phyloP scores from a whole-genome alignment of 2,329 filamentous ascomycete species.

The Fusarium zealandicum region DNA sequence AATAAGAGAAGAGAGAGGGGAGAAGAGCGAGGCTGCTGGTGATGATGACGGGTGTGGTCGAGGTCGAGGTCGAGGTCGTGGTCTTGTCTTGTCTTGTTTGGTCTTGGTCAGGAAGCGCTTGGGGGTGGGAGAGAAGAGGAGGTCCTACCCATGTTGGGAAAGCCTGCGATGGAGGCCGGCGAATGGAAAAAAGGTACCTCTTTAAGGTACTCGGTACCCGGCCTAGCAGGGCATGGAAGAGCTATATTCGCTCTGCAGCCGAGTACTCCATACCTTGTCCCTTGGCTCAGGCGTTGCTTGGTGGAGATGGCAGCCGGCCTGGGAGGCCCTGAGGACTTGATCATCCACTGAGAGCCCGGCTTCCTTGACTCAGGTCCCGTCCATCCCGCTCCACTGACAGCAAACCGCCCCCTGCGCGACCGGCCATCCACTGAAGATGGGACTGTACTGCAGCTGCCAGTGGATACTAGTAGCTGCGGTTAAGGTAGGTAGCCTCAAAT shows the following conservation, averaged over 20 bases:
- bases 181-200: constrained; percentile 12
- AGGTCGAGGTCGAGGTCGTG: constrained; percentile 19
- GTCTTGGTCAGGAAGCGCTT: constrained; percentile 28
- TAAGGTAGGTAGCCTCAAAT: not conserved
- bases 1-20: constrained; percentile 8
- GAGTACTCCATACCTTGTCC: constrained; percentile 28
- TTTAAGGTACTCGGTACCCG: constrained; percentile 21
- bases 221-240: not conserved
- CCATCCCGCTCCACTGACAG: constrained; percentile 36
- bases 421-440: constrained; percentile 24
- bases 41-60: constrained; percentile 34
- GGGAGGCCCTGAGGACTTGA: constrained; percentile 26
- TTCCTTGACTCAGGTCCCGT: too few relatives aligned
- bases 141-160: constrained; percentile 33
- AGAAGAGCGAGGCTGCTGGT: constrained; percentile 25
- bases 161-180: constrained; percentile 20
- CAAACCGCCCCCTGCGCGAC: constrained; percentile 17
- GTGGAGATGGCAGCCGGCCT: constrained; percentile 25
- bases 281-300: constrained; percentile 17
- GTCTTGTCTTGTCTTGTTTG: too few relatives aligned
- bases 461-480: not conserved
- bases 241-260: not conserved
- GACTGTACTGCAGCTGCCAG: constrained; percentile 13
- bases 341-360: constrained; percentile 28
- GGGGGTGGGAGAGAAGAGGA: constrained; percentile 33